Evolutionary conservation across 106 monocot species (phyloP).

Genomic region (Dendrobium officinale): DNA sequence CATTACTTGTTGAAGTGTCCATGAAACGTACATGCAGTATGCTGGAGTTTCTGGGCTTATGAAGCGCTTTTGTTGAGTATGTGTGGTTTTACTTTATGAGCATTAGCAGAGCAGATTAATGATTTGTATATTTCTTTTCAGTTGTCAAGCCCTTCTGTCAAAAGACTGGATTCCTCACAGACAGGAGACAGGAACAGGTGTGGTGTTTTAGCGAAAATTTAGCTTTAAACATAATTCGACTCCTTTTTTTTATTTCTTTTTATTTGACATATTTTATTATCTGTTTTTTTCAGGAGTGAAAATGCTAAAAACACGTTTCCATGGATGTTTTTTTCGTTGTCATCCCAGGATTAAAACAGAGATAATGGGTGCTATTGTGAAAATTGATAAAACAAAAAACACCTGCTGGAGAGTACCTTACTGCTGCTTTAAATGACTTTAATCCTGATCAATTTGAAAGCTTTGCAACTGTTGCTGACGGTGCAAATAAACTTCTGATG

Average conservation of each 20-base stretch:
- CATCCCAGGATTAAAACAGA: constrained; percentile 38
- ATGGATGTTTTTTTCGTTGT: constrained; percentile 29
- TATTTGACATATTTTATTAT: background rate
- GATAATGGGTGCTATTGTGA: constrained; percentile 65
- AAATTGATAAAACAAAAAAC: constrained; percentile 80
- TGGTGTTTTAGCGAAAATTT: constrained; percentile 2
- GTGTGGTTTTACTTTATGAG: background rate
- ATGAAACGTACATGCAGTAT: background rate
- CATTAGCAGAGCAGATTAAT: background rate
- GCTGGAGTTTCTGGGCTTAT: background rate
- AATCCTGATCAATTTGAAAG: constrained; percentile 95
- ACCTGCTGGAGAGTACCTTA: constrained; percentile 96
- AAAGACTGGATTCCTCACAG: constrained; percentile 23
- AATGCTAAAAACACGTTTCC: constrained; percentile 30
- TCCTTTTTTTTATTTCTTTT: background rate
- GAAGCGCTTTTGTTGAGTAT: background rate
- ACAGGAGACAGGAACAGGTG: constrained; percentile 61
- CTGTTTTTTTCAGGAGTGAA: constrained; percentile 33
- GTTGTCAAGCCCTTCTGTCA: constrained; percentile 68
- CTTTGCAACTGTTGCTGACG: constrained; percentile 85
- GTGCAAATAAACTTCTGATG: constrained; percentile 99
- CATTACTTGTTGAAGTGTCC: background rate
- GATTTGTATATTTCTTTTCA: constrained; percentile 15
- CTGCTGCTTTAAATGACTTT: constrained; percentile 81
- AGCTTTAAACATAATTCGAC: background rate